Evolutionary conservation across 108 stramenopile species (phyloP).

Genomic region (Schizochytrium sp.): DNA sequence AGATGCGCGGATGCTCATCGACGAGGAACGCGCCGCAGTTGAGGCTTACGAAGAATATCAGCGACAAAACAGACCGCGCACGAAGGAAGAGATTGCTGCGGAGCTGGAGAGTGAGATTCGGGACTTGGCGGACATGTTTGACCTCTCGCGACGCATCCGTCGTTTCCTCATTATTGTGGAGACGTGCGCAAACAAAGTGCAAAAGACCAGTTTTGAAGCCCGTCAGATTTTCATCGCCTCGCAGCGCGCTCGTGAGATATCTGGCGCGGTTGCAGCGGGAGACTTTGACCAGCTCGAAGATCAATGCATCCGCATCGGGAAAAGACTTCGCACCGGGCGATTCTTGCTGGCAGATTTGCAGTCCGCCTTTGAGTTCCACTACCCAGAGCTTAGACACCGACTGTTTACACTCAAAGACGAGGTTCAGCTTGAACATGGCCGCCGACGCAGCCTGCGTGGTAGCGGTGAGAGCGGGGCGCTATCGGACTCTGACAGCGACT

Average conservation of each 20-base stretch:
- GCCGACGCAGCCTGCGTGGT: neutral
- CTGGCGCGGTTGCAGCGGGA: neutral
- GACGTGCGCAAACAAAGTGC: neutral
- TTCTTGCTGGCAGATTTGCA: neutral
- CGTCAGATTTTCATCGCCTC: neutral
- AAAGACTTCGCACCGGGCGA: neutral
- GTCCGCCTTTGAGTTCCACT: neutral
- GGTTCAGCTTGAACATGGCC: neutral
- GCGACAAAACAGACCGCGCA: neutral
- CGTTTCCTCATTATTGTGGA: neutral
- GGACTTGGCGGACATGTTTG: neutral
- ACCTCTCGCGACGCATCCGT: neutral
- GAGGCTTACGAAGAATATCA: neutral
- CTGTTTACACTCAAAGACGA: neutral
- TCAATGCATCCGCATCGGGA: neutral
- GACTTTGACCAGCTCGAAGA: neutral
- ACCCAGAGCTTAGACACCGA: neutral
- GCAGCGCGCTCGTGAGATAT: neutral
- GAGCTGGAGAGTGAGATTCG: neutral
- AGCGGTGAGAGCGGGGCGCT: neutral
- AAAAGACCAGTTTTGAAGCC: neutral
- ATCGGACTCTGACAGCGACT: neutral
- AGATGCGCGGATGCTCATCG: neutral
- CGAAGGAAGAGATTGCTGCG: neutral
- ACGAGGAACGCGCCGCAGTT: neutral